Conservation (phyloP, 2,329 filamentous ascomycete genomes). For the Sporothrix luriei region DNA sequence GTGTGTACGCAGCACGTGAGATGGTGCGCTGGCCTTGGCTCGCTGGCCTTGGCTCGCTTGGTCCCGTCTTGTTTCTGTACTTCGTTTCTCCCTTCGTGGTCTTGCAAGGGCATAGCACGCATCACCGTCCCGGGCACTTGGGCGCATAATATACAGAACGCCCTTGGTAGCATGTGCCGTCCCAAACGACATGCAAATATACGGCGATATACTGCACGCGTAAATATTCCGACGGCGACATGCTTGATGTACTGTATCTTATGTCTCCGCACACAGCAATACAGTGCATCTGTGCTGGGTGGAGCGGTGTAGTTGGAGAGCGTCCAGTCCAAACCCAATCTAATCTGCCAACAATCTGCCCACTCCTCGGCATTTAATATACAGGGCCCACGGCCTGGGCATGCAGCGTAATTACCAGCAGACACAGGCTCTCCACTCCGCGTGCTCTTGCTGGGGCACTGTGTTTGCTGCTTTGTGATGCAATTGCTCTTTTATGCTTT, state of each 20-base stretch:
- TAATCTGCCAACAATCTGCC: constrained; percentile 11
- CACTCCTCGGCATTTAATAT: constrained; percentile 19
- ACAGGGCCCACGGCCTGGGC: constrained; percentile 17
- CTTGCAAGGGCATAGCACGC: constrained; percentile 6
- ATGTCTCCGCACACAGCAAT: background rate
- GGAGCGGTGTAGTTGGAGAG: constrained; percentile 6
- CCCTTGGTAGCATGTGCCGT: background rate
- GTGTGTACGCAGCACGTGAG: background rate
- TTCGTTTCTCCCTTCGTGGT: background rate
- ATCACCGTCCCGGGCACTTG: background rate
- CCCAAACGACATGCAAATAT: background rate
- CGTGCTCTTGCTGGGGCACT: background rate
- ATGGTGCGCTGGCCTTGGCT: constrained; percentile 9
- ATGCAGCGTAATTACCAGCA: constrained; percentile 2
- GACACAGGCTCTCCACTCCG: constrained; percentile 8
- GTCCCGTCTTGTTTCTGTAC: background rate
- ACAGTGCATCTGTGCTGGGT: background rate
- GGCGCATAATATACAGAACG: constrained; percentile 9
- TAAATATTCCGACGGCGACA: background rate
- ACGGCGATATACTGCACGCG: background rate
- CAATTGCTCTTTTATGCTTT: background rate
- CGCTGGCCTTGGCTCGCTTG: constrained; percentile 14
- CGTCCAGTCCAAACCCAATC: background rate
- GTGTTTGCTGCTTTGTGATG: too few species aligned
- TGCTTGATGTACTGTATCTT: background rate